A percentile compares a stretch with the other conserved stretches of the same genome.
Evolutionary conservation across 768 basidiomycete species (phyloP).

Genomic region (Pholiota molesta): DNA sequence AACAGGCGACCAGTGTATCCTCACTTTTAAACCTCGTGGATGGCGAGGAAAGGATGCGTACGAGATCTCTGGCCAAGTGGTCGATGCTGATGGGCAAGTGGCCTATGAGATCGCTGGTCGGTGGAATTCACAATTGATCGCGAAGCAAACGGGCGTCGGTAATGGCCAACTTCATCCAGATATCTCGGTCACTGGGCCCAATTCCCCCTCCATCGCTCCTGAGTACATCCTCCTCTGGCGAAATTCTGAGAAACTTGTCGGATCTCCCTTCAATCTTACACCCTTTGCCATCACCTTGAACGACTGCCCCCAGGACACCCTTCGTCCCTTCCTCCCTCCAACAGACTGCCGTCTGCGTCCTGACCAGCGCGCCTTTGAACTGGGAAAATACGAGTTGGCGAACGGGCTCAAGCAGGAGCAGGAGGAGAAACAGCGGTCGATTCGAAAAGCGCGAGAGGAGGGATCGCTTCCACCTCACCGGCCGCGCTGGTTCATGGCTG

Average conservation of each 20-base stretch:
- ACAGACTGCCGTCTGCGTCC: constrained; percentile 93
- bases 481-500: constrained; percentile 86
- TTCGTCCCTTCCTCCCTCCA: constrained; percentile 76
- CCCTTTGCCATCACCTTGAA: constrained; percentile 94
- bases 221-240: constrained; percentile 91
- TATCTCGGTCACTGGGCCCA: constrained; percentile 51
- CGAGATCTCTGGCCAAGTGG: constrained; percentile 88
- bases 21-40: constrained; percentile 95
- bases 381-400: constrained; percentile 82
- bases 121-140: constrained; percentile 95
- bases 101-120: constrained; percentile 91
- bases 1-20: constrained; percentile 81
- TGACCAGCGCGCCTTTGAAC: constrained; percentile 94
- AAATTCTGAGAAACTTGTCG: constrained; percentile 79
- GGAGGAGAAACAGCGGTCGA: constrained; percentile 82
- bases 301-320: constrained; percentile 72
- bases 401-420: constrained; percentile 79
- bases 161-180: constrained; percentile 68
- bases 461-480: constrained; percentile 71
- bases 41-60: constrained; percentile 93
- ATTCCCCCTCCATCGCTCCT: constrained; percentile 46
- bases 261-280: constrained; percentile 92
- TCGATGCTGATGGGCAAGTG: constrained; percentile 62
- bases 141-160: constrained; percentile 68
- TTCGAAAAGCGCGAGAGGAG: constrained; percentile 73